Percentiles rank a stretch among this genome's conserved stretches.
Conservation (phyloP, 345 rosid genomes). For the Eucalyptus tenuipes region DNA sequence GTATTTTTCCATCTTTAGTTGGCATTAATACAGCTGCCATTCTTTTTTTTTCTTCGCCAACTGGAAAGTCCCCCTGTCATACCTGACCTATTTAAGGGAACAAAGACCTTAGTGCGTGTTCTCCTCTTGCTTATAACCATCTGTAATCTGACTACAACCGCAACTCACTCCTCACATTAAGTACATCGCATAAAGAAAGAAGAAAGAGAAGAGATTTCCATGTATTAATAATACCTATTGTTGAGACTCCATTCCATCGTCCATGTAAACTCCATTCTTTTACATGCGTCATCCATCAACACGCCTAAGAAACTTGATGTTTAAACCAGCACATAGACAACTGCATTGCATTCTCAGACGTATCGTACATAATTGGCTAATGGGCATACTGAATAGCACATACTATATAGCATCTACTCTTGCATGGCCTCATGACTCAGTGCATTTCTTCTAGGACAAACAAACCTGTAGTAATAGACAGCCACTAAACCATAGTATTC, state of each 20-base stretch:
- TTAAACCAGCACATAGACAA: too few species aligned
- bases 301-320: neutral
- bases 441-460: neutral
- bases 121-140: neutral
- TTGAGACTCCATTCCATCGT: neutral
- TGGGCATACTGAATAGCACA: neutral
- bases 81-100: neutral
- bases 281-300: neutral
- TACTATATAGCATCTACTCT: neutral
- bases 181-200: neutral
- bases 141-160: neutral
- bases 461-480: neutral
- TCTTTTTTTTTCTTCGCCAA: too few species aligned
- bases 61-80: too few species aligned
- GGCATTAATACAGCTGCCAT: too few species aligned
- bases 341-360: neutral
- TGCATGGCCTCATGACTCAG: neutral
- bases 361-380: neutral
- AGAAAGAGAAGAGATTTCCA: neutral
- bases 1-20: too few species aligned
- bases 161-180: neutral
- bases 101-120: neutral
- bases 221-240: neutral
- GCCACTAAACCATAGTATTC: neutral
- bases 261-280: neutral